phyloP scores from a whole-genome alignment of 331 rosid genomes.

The Dryas integrifolia region DNA sequence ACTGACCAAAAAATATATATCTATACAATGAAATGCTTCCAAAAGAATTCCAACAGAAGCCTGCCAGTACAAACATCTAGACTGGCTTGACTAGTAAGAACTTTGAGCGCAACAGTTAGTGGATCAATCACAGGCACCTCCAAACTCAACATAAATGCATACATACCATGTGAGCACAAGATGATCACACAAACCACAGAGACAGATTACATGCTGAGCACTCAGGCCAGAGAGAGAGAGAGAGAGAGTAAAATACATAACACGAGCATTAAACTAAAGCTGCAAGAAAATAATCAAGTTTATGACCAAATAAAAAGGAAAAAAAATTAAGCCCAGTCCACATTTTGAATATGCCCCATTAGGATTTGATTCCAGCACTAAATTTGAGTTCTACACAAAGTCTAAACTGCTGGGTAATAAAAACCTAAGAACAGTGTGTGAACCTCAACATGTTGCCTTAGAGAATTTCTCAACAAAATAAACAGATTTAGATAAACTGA shows the following conservation, averaged over 20 bases:
- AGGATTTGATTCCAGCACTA: not conserved
- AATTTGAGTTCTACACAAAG: not conserved
- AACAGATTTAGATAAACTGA: not conserved
- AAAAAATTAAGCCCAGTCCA: too few relatives aligned
- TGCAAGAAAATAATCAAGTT: not conserved
- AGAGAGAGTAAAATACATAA: too few relatives aligned
- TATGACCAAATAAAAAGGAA: too few relatives aligned
- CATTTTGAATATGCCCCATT: not conserved
- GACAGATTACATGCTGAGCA: too few relatives aligned
- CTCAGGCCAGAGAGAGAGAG: too few relatives aligned
- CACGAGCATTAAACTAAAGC: not conserved
- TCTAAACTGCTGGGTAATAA: not conserved
- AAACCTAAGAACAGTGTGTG: not conserved
- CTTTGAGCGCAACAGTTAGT: not conserved
- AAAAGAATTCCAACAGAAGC: not conserved
- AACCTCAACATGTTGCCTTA: constrained; percentile 1
- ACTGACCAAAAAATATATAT: constrained; percentile 51
- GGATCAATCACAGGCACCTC: not conserved
- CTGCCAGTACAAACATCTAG: not conserved
- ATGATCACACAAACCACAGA: not conserved
- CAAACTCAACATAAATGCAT: not conserved
- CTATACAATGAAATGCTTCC: constrained; percentile 14
- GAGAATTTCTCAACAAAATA: not conserved
- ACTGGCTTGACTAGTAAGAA: not conserved
- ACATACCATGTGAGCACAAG: not conserved